These are phyloP conservation scores for Chamaenerion angustifolium DNA, from an alignment of 345 rosid species.

Conservation along the genomic window DNA sequence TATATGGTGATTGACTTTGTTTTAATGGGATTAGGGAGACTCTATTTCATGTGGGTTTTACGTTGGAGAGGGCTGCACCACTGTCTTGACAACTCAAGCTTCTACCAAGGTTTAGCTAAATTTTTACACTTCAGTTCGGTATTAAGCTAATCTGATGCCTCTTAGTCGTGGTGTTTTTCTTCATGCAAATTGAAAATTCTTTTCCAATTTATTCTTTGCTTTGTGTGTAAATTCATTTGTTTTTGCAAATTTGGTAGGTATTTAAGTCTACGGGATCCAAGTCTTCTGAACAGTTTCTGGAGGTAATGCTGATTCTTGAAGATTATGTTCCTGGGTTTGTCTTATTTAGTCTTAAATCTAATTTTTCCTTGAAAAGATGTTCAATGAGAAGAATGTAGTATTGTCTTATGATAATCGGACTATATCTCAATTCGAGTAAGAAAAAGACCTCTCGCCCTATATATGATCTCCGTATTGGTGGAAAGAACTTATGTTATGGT, in stretches of 20 bases:
- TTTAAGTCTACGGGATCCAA: conserved; percentile 68
- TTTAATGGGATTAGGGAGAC: conserved; percentile 33
- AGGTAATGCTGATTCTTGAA: conserved; percentile 28
- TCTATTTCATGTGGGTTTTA: conserved; percentile 49
- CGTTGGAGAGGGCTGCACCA: conserved; percentile 58
- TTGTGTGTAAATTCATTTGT: not conserved
- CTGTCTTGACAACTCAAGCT: conserved; percentile 76
- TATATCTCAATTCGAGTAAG: no score
- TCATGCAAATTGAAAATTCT: not conserved
- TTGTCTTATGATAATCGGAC: no score
- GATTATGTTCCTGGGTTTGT: not conserved
- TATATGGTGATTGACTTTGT: not conserved
- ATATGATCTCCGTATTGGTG: no score
- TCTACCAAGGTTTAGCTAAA: conserved; percentile 56
- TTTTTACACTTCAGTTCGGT: no score
- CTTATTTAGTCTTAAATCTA: not conserved
- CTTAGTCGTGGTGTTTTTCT: no score
- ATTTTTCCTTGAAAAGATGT: no score
- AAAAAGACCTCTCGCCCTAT: no score
- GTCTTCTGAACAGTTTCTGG: conserved; percentile 48
- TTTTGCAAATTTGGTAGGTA: conserved; percentile 23
- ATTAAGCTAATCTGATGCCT: not conserved
- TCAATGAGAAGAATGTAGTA: no score
- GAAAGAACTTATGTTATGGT: no score
- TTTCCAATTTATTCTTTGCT: not conserved